Evolutionary conservation across 1,139 yeast species (phyloP).

Genomic region (Candida tropicalis): DNA sequence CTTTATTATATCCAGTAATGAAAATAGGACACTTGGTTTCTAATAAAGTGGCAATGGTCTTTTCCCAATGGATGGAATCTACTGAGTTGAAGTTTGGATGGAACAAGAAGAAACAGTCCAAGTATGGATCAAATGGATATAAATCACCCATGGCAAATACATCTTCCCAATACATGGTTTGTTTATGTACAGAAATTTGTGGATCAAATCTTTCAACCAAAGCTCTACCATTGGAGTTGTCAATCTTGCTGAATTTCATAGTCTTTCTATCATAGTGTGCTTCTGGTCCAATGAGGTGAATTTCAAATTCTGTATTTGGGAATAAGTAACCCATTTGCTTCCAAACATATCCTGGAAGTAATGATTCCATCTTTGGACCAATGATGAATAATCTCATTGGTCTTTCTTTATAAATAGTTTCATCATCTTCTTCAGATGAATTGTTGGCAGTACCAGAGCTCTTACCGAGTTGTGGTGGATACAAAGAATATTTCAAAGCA

Average conservation of each 20-base stretch:
- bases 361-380: conserved; percentile 93
- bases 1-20: conserved; percentile 85
- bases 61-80: conserved; percentile 80
- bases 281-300: conserved; percentile 95
- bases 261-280: conserved; percentile 67
- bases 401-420: conserved; percentile 67
- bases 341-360: conserved; percentile 95
- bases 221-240: conserved; percentile 55
- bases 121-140: conserved; percentile 96
- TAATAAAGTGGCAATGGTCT: conserved; percentile 79
- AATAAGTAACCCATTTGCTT: conserved; percentile 85
- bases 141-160: conserved; percentile 89
- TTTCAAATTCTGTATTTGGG: conserved; percentile 80
- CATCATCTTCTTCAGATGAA: conserved; percentile 19
- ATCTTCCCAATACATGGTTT: conserved; percentile 89
- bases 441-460: conserved; percentile 35
- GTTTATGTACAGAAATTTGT: conserved; percentile 74
- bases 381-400: conserved; percentile 87
- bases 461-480: conserved; percentile 56
- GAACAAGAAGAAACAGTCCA: conserved; percentile 89
- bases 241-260: conserved; percentile 38
- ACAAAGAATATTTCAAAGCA: conserved; percentile 85
- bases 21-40: conserved; percentile 93
- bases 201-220: conserved; percentile 75
- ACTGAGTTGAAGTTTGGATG: conserved; percentile 94